Conservation (phyloP, 2,329 filamentous ascomycete genomes). For the Neonectria punicea region DNA sequence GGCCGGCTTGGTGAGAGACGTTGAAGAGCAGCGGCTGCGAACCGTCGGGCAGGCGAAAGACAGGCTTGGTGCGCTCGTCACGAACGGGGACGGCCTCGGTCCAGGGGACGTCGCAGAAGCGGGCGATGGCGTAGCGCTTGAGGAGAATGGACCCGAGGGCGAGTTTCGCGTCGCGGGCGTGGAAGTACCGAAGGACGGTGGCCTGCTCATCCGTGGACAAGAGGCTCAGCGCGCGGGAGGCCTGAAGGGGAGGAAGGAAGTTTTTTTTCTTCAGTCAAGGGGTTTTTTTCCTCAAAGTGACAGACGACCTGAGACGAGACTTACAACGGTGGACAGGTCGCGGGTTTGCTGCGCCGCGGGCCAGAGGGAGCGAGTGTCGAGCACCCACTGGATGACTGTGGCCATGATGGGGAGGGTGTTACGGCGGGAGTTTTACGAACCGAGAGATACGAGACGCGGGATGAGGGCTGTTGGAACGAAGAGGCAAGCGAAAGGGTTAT, state of each 20-base stretch:
- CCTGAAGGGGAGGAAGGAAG: conserved; percentile 50
- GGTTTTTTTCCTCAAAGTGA: too few relatives aligned
- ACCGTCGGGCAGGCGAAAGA: conserved; percentile 61
- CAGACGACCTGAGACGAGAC: conserved; percentile 26
- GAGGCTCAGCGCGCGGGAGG: conserved; percentile 63
- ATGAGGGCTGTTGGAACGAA: background rate
- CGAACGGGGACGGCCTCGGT: conserved; percentile 65
- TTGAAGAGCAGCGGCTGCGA: conserved; percentile 73
- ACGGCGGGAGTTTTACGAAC: background rate
- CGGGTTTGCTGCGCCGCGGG: conserved; percentile 60
- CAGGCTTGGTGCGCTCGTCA: conserved; percentile 64
- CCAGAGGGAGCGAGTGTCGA: conserved; percentile 70
- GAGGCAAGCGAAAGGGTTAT: conserved; percentile 1
- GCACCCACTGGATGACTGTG: conserved; percentile 66
- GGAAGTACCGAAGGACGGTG: conserved; percentile 69
- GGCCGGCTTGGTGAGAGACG: conserved; percentile 80
- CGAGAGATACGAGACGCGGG: background rate
- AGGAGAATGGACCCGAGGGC: conserved; percentile 77
- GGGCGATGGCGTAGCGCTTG: conserved; percentile 75
- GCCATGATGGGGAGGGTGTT: background rate
- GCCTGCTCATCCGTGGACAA: conserved; percentile 66
- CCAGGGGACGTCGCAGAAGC: conserved; percentile 70
- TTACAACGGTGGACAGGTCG: conserved; percentile 59
- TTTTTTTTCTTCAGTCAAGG: background rate
- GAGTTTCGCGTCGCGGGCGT: conserved; percentile 79